A percentile compares a stretch with the other conserved stretches of the same genome.
phyloP scores from a whole-genome alignment of 805 yeast genomes.

The Wickerhamomyces mucosus region DNA sequence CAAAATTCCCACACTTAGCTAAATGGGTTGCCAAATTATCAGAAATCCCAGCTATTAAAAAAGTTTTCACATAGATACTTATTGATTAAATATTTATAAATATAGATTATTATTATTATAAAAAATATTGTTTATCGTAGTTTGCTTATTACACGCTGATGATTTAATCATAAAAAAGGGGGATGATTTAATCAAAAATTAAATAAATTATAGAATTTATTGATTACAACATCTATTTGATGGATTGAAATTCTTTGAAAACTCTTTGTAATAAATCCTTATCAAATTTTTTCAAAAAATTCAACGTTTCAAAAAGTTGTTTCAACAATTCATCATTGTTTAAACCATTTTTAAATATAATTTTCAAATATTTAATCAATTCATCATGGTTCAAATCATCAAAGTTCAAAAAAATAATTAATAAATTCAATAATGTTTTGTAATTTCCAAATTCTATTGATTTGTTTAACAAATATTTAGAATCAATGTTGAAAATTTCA shows the following conservation, averaged over 20 bases:
- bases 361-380: conserved; percentile 15
- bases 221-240: too few relatives aligned
- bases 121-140: too few relatives aligned
- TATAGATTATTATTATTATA: too few relatives aligned
- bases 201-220: too few relatives aligned
- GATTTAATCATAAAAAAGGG: too few relatives aligned
- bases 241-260: too few relatives aligned
- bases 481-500: conserved; percentile 27
- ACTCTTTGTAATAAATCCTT: background rate
- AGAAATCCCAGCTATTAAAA: conserved; percentile 6
- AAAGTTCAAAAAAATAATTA: conserved; percentile 38
- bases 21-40: conserved; percentile 9
- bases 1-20: conserved; percentile 9
- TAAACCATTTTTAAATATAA: conserved; percentile 19
- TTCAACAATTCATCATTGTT: conserved; percentile 23
- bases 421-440: conserved; percentile 35
- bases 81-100: background rate
- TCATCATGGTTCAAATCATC: conserved; percentile 12
- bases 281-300: conserved; percentile 20
- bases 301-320: conserved; percentile 20
- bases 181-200: too few relatives aligned
- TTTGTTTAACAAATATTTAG: conserved; percentile 31
- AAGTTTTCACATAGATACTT: conserved; percentile 6
- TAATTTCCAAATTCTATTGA: conserved; percentile 32
- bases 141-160: too few relatives aligned